Evolutionary conservation across 2,329 filamentous ascomycete genomes (phyloP).

Genomic region (Fusarium sp.): DNA sequence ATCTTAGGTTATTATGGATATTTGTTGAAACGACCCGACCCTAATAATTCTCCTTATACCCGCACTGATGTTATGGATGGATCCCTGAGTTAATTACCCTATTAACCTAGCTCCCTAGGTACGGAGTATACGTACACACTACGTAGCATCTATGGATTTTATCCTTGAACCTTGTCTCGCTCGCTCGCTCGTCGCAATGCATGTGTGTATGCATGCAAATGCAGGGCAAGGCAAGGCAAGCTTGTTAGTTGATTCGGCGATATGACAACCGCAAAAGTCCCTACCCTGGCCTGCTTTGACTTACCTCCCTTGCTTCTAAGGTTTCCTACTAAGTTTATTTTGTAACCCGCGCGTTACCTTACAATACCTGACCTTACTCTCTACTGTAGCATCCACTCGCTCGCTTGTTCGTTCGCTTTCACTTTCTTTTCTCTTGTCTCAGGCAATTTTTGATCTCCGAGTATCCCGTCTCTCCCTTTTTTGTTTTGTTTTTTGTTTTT

Average conservation of each 20-base stretch:
- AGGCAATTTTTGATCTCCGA: not conserved
- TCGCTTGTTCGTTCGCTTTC: not conserved
- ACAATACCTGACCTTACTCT: not conserved
- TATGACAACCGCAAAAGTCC: constrained; percentile 27
- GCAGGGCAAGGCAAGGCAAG: constrained; percentile 9
- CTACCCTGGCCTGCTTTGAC: not conserved
- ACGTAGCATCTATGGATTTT: constrained; percentile 10
- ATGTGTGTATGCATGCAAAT: not conserved
- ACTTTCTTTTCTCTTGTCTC: constrained; percentile 27
- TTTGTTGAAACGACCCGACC: not conserved
- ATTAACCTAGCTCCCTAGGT: not conserved
- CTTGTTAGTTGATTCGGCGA: constrained; percentile 33
- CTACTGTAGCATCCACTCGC: not conserved
- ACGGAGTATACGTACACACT: not conserved
- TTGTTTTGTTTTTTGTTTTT: not conserved
- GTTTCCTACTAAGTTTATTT: constrained; percentile 16
- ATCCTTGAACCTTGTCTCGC: constrained; percentile 27
- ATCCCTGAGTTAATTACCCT: not conserved
- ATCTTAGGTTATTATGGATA: not conserved
- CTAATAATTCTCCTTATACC: constrained; percentile 18
- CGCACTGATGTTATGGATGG: constrained; percentile 1
- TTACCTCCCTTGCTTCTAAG: constrained; percentile 9
- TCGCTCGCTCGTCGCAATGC: constrained; percentile 4
- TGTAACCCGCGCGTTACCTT: constrained; percentile 13
- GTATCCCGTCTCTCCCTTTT: constrained; percentile 2